Evolutionary conservation across 139 green algal species (phyloP), one percentile per base, ranked within the genome.

Genomic region (Ostreobium quekettii): DNA sequence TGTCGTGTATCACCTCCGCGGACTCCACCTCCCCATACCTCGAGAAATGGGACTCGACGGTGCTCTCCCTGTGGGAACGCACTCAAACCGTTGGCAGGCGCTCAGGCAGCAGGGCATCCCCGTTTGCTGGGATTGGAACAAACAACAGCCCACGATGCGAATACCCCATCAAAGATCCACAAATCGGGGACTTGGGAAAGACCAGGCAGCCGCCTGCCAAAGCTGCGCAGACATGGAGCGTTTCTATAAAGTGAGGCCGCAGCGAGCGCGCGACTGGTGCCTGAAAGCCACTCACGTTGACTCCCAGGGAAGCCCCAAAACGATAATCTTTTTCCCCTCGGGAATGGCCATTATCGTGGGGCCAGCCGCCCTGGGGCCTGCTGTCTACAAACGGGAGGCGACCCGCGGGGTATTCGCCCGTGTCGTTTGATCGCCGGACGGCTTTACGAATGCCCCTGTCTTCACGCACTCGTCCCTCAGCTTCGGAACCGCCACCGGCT

Each of bases 1-100:
- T 66, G 62, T 93, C 86, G 61, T 88, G 86, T 85, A 94, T 90
- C 26, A 95, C 80, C 26, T 92, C 78, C 1, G 78, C 80, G 33
- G 80, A 71, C 22, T 95, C 85, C 38, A 91, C 65, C 2, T 49
- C 37, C 0, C 87, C 85, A 74, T 82, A 91, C 72, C 88, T 79
- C 1, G 72, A 82, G 66, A 94, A 94, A 73, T 95, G 85, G 36
- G 76, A 37, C 39, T 78, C 65, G 66, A 95, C 75, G 0, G 83
- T 86, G 7, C 83, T 81, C 53, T 92, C 83, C 29, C 72, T 86
- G 71, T 49, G 47, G 30, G 1, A 48, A 22, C 24, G 36, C 2
- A 29, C 24, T n/a, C 2, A 26, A 3, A 30, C 26, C 2, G 35
- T 67, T 6, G 64, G 48, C 7, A 33, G 59, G 33, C 4, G 7